Percentiles rank a stretch among this genome's conserved stretches.
Evolutionary conservation across 495 filamentous ascomycete genomes (phyloP).

Genomic region (Glonium stellatum): DNA sequence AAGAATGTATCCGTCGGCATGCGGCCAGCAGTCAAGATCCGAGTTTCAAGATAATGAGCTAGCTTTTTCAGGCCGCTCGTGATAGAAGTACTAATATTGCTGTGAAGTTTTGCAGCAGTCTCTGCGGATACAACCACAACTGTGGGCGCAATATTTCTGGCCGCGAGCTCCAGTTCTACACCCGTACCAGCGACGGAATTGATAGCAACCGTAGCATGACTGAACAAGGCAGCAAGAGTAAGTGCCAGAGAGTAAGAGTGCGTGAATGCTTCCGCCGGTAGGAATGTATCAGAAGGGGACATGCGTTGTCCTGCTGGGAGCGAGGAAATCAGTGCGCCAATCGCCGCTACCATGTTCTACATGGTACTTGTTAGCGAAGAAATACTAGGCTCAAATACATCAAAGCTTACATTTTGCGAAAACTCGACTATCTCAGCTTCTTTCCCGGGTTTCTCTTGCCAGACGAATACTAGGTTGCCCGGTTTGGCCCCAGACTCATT

Average conservation of each 20-base stretch:
- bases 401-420: slow-evolving; percentile 50
- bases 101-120: slow-evolving; percentile 62
- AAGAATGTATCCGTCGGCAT: slow-evolving; percentile 64
- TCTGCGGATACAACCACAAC: slow-evolving; percentile 72
- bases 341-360: slow-evolving; percentile 72
- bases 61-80: slow-evolving; percentile 49
- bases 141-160: slow-evolving; percentile 68
- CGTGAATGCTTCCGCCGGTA: slow-evolving; percentile 79
- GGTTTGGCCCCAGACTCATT: slow-evolving; percentile 20
- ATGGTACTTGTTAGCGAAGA: not conserved
- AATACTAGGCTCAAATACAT: not conserved
- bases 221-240: slow-evolving; percentile 75
- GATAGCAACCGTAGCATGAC: slow-evolving; percentile 77
- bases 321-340: slow-evolving; percentile 66
- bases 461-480: slow-evolving; percentile 35
- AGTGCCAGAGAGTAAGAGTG: slow-evolving; percentile 71
- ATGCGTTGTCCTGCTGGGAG: slow-evolving; percentile 70
- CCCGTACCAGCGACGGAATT: slow-evolving; percentile 72
- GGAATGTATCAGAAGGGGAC: slow-evolving; percentile 66
- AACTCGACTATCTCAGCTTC: slow-evolving; percentile 68
- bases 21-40: slow-evolving; percentile 60
- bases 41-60: slow-evolving; percentile 62
- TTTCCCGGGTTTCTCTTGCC: slow-evolving; percentile 36
- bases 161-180: slow-evolving; percentile 64
- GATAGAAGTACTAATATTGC: slow-evolving; percentile 44